These are phyloP conservation scores for Corymbia calophylla DNA, from an alignment of 441 rosid species.

Conservation along the genomic window DNA sequence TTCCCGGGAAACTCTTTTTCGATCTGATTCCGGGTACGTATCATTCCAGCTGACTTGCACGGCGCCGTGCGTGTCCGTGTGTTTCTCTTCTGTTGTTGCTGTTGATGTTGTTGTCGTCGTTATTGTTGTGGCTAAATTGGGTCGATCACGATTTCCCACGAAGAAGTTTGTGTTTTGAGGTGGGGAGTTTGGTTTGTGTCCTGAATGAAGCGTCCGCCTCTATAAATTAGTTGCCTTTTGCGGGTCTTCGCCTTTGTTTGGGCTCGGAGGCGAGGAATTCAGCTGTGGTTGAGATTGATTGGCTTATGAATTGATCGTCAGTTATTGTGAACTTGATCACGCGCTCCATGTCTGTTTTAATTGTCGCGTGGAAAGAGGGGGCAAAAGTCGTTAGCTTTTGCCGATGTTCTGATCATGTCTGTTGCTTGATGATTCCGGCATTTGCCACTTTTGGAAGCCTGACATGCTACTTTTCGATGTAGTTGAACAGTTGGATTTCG, in stretches of 20 bases:
- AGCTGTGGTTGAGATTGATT: neutral
- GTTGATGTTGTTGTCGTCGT: neutral
- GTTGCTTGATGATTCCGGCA: neutral
- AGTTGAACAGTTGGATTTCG: neutral
- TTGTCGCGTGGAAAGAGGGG: neutral
- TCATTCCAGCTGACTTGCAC: neutral
- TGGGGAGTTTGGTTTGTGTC: neutral
- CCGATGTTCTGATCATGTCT: neutral
- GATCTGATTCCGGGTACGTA: neutral
- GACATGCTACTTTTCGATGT: neutral
- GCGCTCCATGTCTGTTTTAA: neutral
- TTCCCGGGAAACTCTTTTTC: neutral
- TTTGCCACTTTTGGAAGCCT: neutral
- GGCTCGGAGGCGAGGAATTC: neutral
- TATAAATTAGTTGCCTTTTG: neutral
- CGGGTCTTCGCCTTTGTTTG: neutral
- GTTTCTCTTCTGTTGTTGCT: neutral
- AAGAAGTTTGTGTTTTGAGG: neutral
- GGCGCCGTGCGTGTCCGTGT: neutral
- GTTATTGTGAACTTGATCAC: neutral
- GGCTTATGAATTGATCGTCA: neutral
- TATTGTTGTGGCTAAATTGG: neutral
- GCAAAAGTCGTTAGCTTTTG: neutral
- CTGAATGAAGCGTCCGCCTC: neutral
- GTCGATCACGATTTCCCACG: neutral